These are phyloP conservation scores for Fusarium albidum DNA, from an alignment of 2,329 filamentous ascomycete genomes.

Conservation along the genomic window DNA sequence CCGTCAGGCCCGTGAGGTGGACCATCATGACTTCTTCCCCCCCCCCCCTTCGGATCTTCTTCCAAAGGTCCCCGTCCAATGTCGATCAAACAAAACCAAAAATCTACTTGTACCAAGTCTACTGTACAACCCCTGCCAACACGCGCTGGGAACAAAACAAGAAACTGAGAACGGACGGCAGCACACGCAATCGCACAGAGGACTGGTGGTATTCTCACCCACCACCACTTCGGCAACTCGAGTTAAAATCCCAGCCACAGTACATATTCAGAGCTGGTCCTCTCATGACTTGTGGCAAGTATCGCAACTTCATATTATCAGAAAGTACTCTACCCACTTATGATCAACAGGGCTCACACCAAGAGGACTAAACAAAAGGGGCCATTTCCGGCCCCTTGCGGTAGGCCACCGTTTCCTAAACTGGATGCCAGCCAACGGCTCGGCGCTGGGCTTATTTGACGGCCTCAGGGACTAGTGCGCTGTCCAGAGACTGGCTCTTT, in stretches of 20 bases:
- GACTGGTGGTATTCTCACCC: slow-evolving; percentile 18
- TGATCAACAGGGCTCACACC: too few relatives aligned
- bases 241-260: slow-evolving; percentile 9
- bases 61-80: slow-evolving; percentile 8
- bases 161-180: too few relatives aligned
- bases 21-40: neutral
- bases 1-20: slow-evolving; percentile 20
- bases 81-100: slow-evolving; percentile 27
- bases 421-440: slow-evolving; percentile 32
- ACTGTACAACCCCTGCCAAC: too few relatives aligned
- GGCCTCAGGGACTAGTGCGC: slow-evolving; percentile 19
- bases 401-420: slow-evolving; percentile 31
- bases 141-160: neutral
- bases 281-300: too few relatives aligned
- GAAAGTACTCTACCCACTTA: too few relatives aligned
- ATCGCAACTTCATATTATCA: too few relatives aligned
- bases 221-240: slow-evolving; percentile 18
- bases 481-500: too few relatives aligned
- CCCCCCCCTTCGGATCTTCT: slow-evolving; percentile 12
- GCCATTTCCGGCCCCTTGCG: slow-evolving; percentile 32
- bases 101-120: too few relatives aligned
- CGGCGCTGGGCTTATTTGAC: slow-evolving; percentile 1
- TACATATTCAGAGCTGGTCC: too few relatives aligned
- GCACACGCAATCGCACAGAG: neutral
- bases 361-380: slow-evolving; percentile 24